Percentiles rank a stretch among this genome's conserved stretches.
Evolutionary conservation across 2,329 filamentous ascomycete genomes (phyloP).

Genomic region (Epichloe brachyelytri): DNA sequence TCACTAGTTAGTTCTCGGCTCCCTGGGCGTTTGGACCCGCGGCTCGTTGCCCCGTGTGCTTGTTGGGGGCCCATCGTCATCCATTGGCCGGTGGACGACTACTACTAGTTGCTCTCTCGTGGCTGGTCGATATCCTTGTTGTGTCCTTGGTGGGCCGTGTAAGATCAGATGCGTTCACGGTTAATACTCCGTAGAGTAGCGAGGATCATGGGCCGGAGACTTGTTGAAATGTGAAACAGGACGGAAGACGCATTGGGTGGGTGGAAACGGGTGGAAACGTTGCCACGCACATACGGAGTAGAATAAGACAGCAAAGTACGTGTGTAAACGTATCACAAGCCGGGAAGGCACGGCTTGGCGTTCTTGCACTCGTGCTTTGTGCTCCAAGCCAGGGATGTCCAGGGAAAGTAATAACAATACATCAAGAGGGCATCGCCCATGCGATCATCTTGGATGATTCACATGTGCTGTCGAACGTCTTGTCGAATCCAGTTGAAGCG

Average conservation of each 20-base stretch:
- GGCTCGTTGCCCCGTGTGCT: too few species aligned
- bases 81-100: background rate
- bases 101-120: background rate
- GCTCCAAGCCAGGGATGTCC: background rate
- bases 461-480: background rate
- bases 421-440: conserved; percentile 1
- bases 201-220: background rate
- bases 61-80: too few species aligned
- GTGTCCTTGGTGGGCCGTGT: background rate
- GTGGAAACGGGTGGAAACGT: too few species aligned
- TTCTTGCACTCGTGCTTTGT: background rate
- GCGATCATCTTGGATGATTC: background rate
- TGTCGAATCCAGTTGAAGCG: background rate
- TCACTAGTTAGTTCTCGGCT: background rate
- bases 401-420: background rate
- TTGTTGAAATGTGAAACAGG: background rate
- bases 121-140: background rate
- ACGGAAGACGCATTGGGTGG: background rate
- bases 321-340: background rate
- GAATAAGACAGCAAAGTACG: background rate
- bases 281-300: background rate
- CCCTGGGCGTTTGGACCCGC: background rate
- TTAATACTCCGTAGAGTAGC: too few species aligned
- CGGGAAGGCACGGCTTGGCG: background rate
- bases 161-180: background rate